phyloP scores from a whole-genome alignment of 1,284 basidiomycete species.

The Binderoboletus segoi region DNA sequence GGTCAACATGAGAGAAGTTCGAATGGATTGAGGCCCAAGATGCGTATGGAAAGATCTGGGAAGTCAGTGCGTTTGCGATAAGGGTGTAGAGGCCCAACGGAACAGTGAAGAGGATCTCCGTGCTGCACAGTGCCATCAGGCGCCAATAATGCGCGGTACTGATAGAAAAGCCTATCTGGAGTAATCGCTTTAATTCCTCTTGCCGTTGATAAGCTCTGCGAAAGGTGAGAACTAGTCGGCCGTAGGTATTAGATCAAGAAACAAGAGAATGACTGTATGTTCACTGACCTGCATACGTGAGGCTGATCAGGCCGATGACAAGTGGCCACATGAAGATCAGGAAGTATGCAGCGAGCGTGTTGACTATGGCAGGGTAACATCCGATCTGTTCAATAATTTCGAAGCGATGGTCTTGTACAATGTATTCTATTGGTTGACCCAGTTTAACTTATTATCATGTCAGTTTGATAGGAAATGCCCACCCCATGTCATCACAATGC shows the following conservation, averaged over 20 bases:
- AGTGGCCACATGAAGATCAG: conserved; percentile 45
- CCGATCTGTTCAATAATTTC: conserved; percentile 60
- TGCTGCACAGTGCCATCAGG: conserved; percentile 56
- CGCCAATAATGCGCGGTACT: conserved; percentile 60
- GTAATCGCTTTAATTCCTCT: conserved; percentile 6
- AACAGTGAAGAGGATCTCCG: conserved; percentile 50
- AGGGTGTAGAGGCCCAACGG: conserved; percentile 50
- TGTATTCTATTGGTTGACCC: conserved; percentile 14
- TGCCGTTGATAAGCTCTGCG: conserved; percentile 12
- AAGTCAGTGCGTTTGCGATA: conserved; percentile 32
- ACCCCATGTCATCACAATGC: conserved; percentile 41
- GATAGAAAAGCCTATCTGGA: conserved; percentile 29
- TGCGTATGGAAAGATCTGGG: conserved; percentile 37
- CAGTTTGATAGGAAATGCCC: conserved; percentile 12
- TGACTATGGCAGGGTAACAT: conserved; percentile 48
- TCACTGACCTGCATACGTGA: conserved; percentile 51
- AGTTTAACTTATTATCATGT: not conserved
- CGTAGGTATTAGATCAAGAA: conserved; percentile 11
- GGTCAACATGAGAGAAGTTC: conserved; percentile 34
- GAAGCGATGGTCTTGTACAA: conserved; percentile 47
- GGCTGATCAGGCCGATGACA: conserved; percentile 48
- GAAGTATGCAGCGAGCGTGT: conserved; percentile 46
- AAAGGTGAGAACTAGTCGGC: conserved; percentile 28
- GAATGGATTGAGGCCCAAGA: conserved; percentile 43
- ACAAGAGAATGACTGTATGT: conserved; percentile 44